These are phyloP conservation scores for Larix kaempferi DNA, from an alignment of 75 land plant genomes.

Conservation along the genomic window DNA sequence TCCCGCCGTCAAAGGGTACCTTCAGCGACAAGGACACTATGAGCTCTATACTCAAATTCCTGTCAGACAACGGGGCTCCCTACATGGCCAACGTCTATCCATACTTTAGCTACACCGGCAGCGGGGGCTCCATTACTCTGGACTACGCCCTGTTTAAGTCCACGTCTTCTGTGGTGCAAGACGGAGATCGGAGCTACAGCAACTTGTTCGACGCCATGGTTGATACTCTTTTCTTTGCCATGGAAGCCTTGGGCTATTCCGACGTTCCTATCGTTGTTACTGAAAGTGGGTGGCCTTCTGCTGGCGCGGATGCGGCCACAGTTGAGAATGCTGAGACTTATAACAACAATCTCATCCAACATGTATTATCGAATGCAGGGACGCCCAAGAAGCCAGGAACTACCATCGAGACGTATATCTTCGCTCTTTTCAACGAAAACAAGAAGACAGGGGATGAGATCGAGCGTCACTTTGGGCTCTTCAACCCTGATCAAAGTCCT, in stretches of 20 bases:
- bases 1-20: constrained; percentile 27
- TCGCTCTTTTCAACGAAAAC: constrained; percentile 17
- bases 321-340: constrained; percentile 24
- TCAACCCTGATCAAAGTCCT: constrained; percentile 17
- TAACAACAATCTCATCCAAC: constrained; percentile 7
- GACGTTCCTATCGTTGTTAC: constrained; percentile 19
- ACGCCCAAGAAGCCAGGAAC: constrained; percentile 11
- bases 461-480: constrained; percentile 27
- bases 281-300: constrained; percentile 55
- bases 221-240: constrained; percentile 26
- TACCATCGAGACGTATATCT: constrained; percentile 6
- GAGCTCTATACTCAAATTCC: constrained; percentile 18
- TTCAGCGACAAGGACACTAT: constrained; percentile 9
- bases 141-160: constrained; percentile 34
- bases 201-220: constrained; percentile 46
- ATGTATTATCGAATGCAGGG: constrained; percentile 6
- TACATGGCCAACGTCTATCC: constrained; percentile 42
- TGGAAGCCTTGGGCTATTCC: constrained; percentile 15
- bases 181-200: constrained; percentile 6
- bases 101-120: constrained; percentile 19
- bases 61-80: constrained; percentile 11
- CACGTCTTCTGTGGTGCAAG: neutral
- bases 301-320: constrained; percentile 17
- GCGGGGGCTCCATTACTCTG: constrained; percentile 2
- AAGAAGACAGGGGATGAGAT: constrained; percentile 2